These are phyloP conservation scores for Serendipita indica DNA, from an alignment of 768 basidiomycete genomes.

Conservation along the genomic window DNA sequence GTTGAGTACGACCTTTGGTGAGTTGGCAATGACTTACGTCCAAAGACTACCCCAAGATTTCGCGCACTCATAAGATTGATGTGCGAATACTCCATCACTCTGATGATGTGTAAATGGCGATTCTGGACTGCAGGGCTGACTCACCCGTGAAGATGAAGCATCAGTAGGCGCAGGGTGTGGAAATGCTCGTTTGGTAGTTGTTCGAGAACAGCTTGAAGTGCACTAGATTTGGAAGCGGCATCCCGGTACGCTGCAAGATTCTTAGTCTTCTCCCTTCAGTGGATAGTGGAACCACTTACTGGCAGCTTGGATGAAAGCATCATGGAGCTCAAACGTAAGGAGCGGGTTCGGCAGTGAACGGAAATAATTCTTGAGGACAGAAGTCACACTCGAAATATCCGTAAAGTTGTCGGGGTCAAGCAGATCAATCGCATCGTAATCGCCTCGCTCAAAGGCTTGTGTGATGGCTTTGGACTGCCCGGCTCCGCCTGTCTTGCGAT, in stretches of 20 bases:
- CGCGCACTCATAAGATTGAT: slow-evolving; percentile 87
- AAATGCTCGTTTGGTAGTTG: slow-evolving; percentile 81
- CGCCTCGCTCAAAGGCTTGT: slow-evolving; percentile 84
- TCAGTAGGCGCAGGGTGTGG: slow-evolving; percentile 61
- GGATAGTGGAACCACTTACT: slow-evolving; percentile 24
- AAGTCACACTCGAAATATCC: slow-evolving; percentile 93
- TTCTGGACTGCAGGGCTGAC: slow-evolving; percentile 17
- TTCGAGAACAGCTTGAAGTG: slow-evolving; percentile 52
- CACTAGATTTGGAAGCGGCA: slow-evolving; percentile 37
- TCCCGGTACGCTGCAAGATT: slow-evolving; percentile 36
- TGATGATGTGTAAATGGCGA: slow-evolving; percentile 14
- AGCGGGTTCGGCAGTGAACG: slow-evolving; percentile 82
- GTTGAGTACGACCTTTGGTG: not conserved
- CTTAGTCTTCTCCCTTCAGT: not conserved
- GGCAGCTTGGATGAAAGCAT: slow-evolving; percentile 70
- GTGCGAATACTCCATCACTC: slow-evolving; percentile 49
- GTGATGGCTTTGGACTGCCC: slow-evolving; percentile 87
- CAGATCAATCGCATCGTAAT: slow-evolving; percentile 80
- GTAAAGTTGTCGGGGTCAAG: slow-evolving; percentile 80
- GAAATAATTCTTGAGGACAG: slow-evolving; percentile 94
- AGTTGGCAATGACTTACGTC: slow-evolving; percentile 53
- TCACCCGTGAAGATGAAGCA: slow-evolving; percentile 79
- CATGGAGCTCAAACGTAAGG: slow-evolving; percentile 80
- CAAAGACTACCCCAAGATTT: slow-evolving; percentile 94
- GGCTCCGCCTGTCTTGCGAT: slow-evolving; percentile 92